These are phyloP conservation scores for Puccinia hordei DNA, from an alignment of 1,284 basidiomycete genomes.

Conservation along the genomic window DNA sequence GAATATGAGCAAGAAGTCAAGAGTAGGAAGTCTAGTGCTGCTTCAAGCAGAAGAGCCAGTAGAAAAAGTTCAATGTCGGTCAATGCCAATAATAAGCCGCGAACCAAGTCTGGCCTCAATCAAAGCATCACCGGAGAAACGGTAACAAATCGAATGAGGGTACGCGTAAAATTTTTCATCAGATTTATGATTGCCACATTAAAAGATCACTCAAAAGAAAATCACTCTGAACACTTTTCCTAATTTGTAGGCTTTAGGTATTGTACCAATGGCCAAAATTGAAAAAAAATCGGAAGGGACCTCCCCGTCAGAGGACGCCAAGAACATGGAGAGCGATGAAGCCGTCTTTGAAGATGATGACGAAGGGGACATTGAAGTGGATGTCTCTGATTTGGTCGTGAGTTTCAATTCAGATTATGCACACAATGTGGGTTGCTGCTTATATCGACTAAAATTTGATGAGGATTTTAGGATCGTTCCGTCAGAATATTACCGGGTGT, in stretches of 20 bases:
- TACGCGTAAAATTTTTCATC: neutral
- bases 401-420: slow-evolving; percentile 61
- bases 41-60: slow-evolving; percentile 36
- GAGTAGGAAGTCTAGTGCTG: slow-evolving; percentile 52
- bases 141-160: slow-evolving; percentile 52
- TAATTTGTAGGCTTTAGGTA: slow-evolving; percentile 32
- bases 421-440: neutral
- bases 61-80: slow-evolving; percentile 30
- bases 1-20: slow-evolving; percentile 63
- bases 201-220: slow-evolving; percentile 16
- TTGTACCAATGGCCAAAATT: slow-evolving; percentile 56
- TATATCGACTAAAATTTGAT: neutral
- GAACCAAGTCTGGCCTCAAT: slow-evolving; percentile 53
- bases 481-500: slow-evolving; percentile 76
- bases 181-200: neutral
- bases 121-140: slow-evolving; percentile 52
- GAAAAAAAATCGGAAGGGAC: slow-evolving; percentile 55
- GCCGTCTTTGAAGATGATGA: slow-evolving; percentile 65
- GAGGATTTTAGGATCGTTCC: slow-evolving; percentile 52
- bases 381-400: slow-evolving; percentile 60
- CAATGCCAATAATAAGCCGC: slow-evolving; percentile 38
- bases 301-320: slow-evolving; percentile 58
- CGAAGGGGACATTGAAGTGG: slow-evolving; percentile 57
- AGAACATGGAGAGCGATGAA: slow-evolving; percentile 57
- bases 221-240: too few relatives aligned